phyloP scores from a whole-genome alignment of 495 filamentous ascomycete species.

The Apodospora peruviana region DNA sequence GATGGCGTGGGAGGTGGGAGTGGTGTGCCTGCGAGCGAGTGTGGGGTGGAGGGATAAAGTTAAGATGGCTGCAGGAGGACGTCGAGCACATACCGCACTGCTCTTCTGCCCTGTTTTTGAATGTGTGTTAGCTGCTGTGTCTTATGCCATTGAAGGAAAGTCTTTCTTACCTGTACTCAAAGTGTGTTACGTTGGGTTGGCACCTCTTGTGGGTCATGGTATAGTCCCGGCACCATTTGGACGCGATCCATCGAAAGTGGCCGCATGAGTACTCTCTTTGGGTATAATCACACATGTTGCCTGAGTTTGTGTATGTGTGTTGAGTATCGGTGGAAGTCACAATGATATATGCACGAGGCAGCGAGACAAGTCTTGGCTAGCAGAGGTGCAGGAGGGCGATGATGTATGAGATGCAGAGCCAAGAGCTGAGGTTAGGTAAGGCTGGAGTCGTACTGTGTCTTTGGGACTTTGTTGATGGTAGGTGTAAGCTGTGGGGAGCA shows the following conservation, averaged over 20 bases:
- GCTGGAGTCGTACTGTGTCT: slow-evolving; percentile 1
- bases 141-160: not conserved
- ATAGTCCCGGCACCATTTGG: slow-evolving; percentile 36
- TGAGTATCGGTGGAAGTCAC: not conserved
- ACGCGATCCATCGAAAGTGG: slow-evolving; percentile 39
- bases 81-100: slow-evolving; percentile 26
- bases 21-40: not conserved
- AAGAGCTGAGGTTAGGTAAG: slow-evolving; percentile 1
- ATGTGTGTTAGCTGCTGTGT: not conserved
- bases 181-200: slow-evolving; percentile 34
- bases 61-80: not conserved
- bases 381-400: not conserved
- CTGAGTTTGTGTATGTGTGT: not conserved
- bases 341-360: not conserved
- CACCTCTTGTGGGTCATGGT: slow-evolving; percentile 35
- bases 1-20: not conserved
- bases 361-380: not conserved
- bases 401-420: not conserved
- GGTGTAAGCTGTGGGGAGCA: slow-evolving; percentile 1
- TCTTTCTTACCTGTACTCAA: slow-evolving; percentile 27
- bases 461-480: not conserved
- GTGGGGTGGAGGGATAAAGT: not conserved
- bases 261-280: slow-evolving; percentile 37
- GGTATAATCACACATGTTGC: slow-evolving; percentile 29
- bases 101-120: slow-evolving; percentile 22